These are phyloP conservation scores for Lasiosphaeris hirsuta DNA, from an alignment of 495 filamentous ascomycete genomes.

Conservation along the genomic window DNA sequence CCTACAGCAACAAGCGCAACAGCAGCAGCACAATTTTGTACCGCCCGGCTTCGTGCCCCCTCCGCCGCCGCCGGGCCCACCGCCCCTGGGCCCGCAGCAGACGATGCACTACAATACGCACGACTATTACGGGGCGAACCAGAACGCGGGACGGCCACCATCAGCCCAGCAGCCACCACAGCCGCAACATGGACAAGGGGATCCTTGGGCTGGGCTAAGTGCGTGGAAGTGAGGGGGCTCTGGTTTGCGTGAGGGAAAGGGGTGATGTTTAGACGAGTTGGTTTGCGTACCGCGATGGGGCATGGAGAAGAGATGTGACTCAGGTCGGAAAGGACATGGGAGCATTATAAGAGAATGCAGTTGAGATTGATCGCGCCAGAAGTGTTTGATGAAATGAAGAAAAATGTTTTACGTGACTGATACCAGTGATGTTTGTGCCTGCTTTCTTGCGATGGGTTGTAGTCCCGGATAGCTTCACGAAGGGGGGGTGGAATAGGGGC, in stretches of 20 bases:
- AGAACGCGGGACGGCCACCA: conserved; percentile 19
- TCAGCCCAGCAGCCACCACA: conserved; percentile 19
- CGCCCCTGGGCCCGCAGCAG: conserved; percentile 69
- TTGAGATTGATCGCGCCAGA: no score
- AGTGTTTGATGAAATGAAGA: no score
- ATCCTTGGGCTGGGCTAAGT: conserved; percentile 86
- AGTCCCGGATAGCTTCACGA: no score
- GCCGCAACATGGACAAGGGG: conserved; percentile 46
- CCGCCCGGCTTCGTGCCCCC: conserved; percentile 87
- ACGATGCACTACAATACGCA: conserved; percentile 45
- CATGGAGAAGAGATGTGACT: no score
- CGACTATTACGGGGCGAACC: conserved; percentile 36
- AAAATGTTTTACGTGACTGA: no score
- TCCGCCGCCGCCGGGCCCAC: conserved; percentile 81
- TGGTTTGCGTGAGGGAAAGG: not conserved
- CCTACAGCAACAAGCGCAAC: conserved; percentile 29
- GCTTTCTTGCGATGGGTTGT: no score
- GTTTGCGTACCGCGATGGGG: no score
- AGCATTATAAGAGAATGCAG: no score
- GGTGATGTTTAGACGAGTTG: not conserved
- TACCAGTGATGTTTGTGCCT: no score
- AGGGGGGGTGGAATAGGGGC: no score
- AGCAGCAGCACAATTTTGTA: conserved; percentile 44
- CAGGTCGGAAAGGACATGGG: no score
- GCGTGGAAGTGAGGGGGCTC: conserved; percentile 66